phyloP scores from a whole-genome alignment of 768 basidiomycete genomes.

The Stropharia rugosoannulata region DNA sequence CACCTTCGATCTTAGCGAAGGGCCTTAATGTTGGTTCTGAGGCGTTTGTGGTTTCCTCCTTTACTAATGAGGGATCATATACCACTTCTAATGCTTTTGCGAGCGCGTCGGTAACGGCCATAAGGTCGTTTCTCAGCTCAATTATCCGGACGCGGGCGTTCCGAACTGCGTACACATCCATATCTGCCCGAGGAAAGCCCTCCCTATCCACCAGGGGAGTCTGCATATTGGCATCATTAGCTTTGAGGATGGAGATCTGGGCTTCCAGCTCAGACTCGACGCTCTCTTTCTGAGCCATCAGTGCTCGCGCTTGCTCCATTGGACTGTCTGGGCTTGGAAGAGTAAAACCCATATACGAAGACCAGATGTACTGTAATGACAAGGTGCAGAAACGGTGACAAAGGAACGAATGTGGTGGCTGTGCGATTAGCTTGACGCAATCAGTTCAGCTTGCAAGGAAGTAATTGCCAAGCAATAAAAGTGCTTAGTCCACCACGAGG shows the following conservation, averaged over 20 bases:
- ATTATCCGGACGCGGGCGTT: constrained; percentile 76
- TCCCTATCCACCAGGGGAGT: constrained; percentile 81
- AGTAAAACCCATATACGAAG: constrained; percentile 41
- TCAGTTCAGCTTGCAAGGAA: too few relatives aligned
- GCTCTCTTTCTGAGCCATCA: constrained; percentile 67
- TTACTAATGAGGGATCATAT: constrained; percentile 47
- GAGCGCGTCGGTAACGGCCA: constrained; percentile 62
- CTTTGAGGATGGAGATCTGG: constrained; percentile 60
- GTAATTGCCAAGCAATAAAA: too few relatives aligned
- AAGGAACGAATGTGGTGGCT: not conserved
- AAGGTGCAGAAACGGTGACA: not conserved
- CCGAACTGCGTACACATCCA: constrained; percentile 81
- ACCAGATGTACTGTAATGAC: not conserved
- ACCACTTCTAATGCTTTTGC: constrained; percentile 67
- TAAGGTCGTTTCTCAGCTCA: constrained; percentile 78
- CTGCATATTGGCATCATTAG: constrained; percentile 63
- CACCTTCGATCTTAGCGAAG: constrained; percentile 81
- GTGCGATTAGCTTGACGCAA: too few relatives aligned
- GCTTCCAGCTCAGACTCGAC: constrained; percentile 72
- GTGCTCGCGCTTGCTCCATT: constrained; percentile 55
- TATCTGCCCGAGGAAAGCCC: constrained; percentile 86
- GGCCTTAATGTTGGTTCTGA: constrained; percentile 31
- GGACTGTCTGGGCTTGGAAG: constrained; percentile 44
- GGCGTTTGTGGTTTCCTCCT: constrained; percentile 11
- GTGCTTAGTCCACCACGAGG: too few relatives aligned